Conservation (phyloP, 2,329 filamentous ascomycete species). For the Penicillium sp. region DNA sequence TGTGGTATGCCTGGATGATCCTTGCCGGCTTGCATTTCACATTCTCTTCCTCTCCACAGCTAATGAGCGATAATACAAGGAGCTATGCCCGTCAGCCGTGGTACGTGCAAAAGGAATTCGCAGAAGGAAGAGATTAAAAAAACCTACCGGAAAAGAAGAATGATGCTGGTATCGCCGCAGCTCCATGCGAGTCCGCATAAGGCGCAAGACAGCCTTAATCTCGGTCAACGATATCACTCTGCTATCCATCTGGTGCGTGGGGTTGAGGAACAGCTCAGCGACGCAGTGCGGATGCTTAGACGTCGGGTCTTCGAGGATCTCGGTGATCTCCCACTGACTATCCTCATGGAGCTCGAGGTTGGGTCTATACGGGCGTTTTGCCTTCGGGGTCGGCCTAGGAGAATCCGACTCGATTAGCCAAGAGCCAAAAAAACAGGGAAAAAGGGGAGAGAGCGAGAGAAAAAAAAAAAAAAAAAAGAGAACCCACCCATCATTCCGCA, state of each 20-base stretch:
- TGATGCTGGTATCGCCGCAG: constrained; percentile 5
- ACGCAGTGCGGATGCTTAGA: constrained; percentile 7
- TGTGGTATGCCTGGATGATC: constrained; percentile 18
- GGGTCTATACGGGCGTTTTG: background rate
- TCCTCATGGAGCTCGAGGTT: constrained; percentile 2
- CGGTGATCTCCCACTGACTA: constrained; percentile 8
- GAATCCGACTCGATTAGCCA: too few relatives aligned
- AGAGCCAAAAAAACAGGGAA: background rate
- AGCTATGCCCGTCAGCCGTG: constrained; percentile 10
- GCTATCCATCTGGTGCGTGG: background rate
- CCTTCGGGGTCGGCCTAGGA: constrained; percentile 5
- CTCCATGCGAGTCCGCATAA: constrained; percentile 12
- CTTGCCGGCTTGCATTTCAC: constrained; percentile 3
- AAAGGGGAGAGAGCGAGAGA: background rate
- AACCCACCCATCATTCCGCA: background rate
- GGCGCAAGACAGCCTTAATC: constrained; percentile 14
- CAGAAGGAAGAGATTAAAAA: background rate
- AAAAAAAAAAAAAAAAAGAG: background rate
- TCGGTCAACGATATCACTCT: background rate
- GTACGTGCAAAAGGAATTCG: too few relatives aligned
- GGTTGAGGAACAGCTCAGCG: constrained; percentile 3
- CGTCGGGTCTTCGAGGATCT: constrained; percentile 13
- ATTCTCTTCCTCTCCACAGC: background rate
- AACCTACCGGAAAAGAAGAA: constrained; percentile 12
- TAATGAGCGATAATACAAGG: constrained; percentile 14